A percentile compares a stretch with the other conserved stretches of the same genome.
These are phyloP conservation scores for Sporodiniella umbellata DNA, from an alignment of 371 early-diverging fungal genomes.

Conservation along the genomic window DNA sequence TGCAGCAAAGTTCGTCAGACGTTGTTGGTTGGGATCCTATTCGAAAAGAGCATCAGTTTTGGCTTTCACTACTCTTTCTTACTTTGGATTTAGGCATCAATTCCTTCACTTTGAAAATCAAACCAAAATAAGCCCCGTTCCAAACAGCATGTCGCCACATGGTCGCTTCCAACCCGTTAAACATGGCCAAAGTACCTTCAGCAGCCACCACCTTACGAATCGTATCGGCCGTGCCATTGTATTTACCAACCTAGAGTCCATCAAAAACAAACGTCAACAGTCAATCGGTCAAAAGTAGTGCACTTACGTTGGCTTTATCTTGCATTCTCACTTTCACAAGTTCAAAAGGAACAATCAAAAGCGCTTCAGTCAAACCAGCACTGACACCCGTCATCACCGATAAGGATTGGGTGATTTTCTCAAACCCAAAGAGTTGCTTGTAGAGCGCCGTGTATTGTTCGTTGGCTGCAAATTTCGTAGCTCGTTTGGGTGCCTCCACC, in stretches of 20 bases:
- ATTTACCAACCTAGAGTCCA: constrained; percentile 61
- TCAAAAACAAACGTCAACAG: background rate
- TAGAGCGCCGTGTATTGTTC: constrained; percentile 81
- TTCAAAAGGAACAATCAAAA: constrained; percentile 90
- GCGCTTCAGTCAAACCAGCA: constrained; percentile 93
- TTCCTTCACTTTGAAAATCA: constrained; percentile 75
- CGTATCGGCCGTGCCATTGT: constrained; percentile 72
- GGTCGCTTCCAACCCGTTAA: constrained; percentile 92
- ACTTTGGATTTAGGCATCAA: constrained; percentile 81
- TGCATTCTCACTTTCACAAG: constrained; percentile 95
- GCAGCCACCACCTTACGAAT: constrained; percentile 68
- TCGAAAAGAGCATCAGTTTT: too few species aligned
- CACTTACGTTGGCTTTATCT: constrained; percentile 70
- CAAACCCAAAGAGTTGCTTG: constrained; percentile 65
- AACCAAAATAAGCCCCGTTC: constrained; percentile 93
- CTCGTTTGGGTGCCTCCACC: constrained; percentile 98
- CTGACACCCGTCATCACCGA: constrained; percentile 89
- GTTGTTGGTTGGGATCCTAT: constrained; percentile 69
- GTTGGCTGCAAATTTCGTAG: constrained; percentile 95
- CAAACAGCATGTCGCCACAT: constrained; percentile 94
- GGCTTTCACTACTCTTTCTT: too few species aligned
- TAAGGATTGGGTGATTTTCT: constrained; percentile 71
- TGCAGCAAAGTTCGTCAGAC: constrained; percentile 87
- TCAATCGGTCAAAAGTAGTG: background rate
- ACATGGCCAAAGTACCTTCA: constrained; percentile 84